Percentiles rank a stretch among this genome's conserved stretches.
Evolutionary conservation across 495 filamentous ascomycete genomes (phyloP).

Genomic region (Penicillium bialowiezense): DNA sequence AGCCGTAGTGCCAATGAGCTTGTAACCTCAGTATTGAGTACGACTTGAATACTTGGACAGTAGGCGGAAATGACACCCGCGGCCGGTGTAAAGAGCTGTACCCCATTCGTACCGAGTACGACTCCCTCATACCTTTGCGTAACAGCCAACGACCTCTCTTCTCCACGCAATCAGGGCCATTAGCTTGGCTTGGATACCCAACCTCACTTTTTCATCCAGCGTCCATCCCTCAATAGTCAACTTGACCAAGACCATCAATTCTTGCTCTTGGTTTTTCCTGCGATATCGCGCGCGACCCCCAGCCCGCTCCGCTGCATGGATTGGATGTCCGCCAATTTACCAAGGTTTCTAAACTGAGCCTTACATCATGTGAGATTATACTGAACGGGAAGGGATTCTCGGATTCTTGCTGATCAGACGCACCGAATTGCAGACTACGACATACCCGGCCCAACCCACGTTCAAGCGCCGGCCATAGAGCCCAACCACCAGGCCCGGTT

Average conservation of each 20-base stretch:
- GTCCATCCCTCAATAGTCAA: conserved; percentile 1
- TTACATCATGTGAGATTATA: not conserved
- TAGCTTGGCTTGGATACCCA: conserved; percentile 33
- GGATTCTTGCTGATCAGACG: conserved; percentile 6
- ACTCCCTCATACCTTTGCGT: conserved; percentile 15
- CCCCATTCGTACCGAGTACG: conserved; percentile 16
- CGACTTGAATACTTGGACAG: not conserved
- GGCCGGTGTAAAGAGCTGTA: conserved; percentile 1
- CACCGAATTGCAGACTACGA: conserved; percentile 9
- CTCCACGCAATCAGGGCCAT: conserved; percentile 29
- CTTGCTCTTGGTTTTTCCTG: not conserved
- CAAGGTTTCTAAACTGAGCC: conserved; percentile 19
- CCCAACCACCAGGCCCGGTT: conserved; percentile 31
- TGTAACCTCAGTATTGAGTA: not conserved
- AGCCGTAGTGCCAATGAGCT: not conserved
- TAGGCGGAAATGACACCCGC: conserved; percentile 2
- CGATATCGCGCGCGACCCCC: conserved; percentile 31
- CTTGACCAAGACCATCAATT: not conserved
- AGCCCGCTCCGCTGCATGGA: conserved; percentile 32
- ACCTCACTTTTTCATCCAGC: conserved; percentile 13
- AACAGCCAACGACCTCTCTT: conserved; percentile 14
- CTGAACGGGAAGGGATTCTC: not conserved
- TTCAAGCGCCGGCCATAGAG: conserved; percentile 20
- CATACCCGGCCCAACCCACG: conserved; percentile 13
- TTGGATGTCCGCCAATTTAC: conserved; percentile 15